These are phyloP conservation scores for Paramecium sonneborni DNA, from an alignment of 73 alveolate species.

Conservation along the genomic window DNA sequence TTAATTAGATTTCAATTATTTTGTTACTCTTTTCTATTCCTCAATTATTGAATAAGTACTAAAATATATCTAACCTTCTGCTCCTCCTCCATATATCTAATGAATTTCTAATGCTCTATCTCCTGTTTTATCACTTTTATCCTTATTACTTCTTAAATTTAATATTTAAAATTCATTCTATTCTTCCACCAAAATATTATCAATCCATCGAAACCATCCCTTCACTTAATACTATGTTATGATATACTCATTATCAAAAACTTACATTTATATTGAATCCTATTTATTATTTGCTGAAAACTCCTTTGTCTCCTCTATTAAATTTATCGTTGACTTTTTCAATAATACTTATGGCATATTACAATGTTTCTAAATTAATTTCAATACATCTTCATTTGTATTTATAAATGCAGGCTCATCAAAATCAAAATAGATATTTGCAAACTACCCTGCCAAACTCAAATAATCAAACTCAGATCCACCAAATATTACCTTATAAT, in stretches of 20 bases:
- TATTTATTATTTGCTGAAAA: not conserved
- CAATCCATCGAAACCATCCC: constrained; percentile 19
- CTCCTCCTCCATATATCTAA: not conserved
- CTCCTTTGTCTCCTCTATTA: not conserved
- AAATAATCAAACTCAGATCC: not conserved
- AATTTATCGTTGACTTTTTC: not conserved
- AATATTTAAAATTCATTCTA: not conserved
- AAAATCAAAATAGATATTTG: constrained; percentile 33
- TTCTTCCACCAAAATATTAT: not conserved
- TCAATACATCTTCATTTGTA: not conserved
- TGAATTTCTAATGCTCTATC: not conserved
- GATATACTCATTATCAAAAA: not conserved
- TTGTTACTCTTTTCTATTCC: not conserved
- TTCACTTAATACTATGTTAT: not conserved
- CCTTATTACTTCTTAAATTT: not conserved
- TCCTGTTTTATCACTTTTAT: no score
- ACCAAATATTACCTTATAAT: no score
- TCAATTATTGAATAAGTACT: not conserved
- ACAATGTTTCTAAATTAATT: not conserved
- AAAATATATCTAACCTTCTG: not conserved
- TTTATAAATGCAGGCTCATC: constrained; percentile 39
- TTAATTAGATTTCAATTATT: not conserved
- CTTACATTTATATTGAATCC: not conserved
- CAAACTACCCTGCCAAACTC: not conserved
- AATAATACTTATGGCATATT: not conserved